phyloP scores from a whole-genome alignment of 2,329 filamentous ascomycete genomes.

The Fonsecaea multimorphosa region DNA sequence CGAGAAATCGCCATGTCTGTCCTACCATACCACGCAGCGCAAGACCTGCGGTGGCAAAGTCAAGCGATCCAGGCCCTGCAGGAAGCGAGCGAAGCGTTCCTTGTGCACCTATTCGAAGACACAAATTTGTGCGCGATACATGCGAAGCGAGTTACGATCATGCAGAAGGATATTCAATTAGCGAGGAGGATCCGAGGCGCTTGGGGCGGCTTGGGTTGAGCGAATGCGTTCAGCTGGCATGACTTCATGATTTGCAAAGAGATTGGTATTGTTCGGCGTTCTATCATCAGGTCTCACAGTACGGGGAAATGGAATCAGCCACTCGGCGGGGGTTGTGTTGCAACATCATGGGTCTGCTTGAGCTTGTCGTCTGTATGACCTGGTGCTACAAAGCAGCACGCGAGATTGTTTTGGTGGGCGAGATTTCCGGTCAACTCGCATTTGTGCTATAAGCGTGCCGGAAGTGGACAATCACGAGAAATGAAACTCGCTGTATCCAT shows the following conservation, averaged over 20 bases:
- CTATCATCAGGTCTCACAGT: slow-evolving; percentile 18
- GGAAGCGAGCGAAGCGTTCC: slow-evolving; percentile 93
- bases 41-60: slow-evolving; percentile 90
- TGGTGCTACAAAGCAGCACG: neutral
- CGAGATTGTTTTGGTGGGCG: neutral
- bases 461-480: slow-evolving; percentile 1
- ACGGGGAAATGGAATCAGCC: slow-evolving; percentile 7
- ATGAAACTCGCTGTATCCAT: neutral
- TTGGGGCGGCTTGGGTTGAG: slow-evolving; percentile 72
- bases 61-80: slow-evolving; percentile 92
- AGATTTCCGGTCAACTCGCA: neutral
- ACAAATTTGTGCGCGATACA: slow-evolving; percentile 96
- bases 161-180: slow-evolving; percentile 97
- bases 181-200: slow-evolving; percentile 78
- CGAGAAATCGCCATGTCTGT: slow-evolving; percentile 61
- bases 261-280: slow-evolving; percentile 5
- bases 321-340: neutral
- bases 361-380: neutral
- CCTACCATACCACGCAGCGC: slow-evolving; percentile 63
- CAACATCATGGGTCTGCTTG: neutral
- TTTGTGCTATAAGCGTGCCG: neutral
- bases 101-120: slow-evolving; percentile 96
- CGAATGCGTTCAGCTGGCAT: neutral
- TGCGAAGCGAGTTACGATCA: slow-evolving; percentile 94
- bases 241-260: slow-evolving; percentile 13